A percentile compares a stretch with the other conserved stretches of the same genome.
Conservation (phyloP, 2,329 filamentous ascomycete genomes). For the Lomentospora prolificans region DNA sequence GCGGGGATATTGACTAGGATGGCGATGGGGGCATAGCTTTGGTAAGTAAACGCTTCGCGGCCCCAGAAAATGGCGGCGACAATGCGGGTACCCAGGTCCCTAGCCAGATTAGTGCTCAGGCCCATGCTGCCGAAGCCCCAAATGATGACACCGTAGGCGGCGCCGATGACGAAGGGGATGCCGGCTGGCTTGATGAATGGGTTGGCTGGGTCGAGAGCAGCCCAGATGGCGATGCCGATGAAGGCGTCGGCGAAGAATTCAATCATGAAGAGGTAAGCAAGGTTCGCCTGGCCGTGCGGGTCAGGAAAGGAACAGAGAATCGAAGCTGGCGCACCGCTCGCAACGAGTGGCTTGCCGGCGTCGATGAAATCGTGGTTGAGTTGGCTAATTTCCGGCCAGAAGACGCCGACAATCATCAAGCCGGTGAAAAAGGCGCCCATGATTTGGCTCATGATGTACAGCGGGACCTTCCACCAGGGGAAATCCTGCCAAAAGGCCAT, state of each 20-base stretch:
- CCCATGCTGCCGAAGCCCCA: slow-evolving; percentile 48
- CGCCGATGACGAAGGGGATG: slow-evolving; percentile 44
- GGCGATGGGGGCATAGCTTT: slow-evolving; percentile 38
- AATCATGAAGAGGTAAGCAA: slow-evolving; percentile 46
- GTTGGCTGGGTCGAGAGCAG: slow-evolving; percentile 46
- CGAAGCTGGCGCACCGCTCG: slow-evolving; percentile 38
- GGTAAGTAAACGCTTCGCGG: slow-evolving; percentile 17
- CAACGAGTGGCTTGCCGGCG: slow-evolving; percentile 20
- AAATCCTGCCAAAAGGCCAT: slow-evolving; percentile 46
- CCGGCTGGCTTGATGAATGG: slow-evolving; percentile 39
- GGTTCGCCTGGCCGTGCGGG: slow-evolving; percentile 33
- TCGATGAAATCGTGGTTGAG: slow-evolving; percentile 25
- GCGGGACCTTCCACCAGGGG: slow-evolving; percentile 46
- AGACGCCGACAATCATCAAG: slow-evolving; percentile 45
- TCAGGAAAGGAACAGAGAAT: slow-evolving; percentile 46
- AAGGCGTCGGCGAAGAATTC: slow-evolving; percentile 51
- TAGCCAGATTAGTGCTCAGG: slow-evolving; percentile 46
- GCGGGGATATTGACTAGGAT: slow-evolving; percentile 48
- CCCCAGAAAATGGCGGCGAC: slow-evolving; percentile 45
- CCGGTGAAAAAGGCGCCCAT: slow-evolving; percentile 46
- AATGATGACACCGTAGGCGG: slow-evolving; percentile 42
- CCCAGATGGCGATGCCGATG: slow-evolving; percentile 48
- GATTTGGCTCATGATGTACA: slow-evolving; percentile 47
- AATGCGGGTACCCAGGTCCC: slow-evolving; percentile 49
- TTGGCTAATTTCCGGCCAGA: slow-evolving; percentile 35